Percentiles rank a stretch among this genome's conserved stretches.
Evolutionary conservation across 176 grass and related monocot genomes (phyloP).

Genomic region (Echinochloa phyllopogon): DNA sequence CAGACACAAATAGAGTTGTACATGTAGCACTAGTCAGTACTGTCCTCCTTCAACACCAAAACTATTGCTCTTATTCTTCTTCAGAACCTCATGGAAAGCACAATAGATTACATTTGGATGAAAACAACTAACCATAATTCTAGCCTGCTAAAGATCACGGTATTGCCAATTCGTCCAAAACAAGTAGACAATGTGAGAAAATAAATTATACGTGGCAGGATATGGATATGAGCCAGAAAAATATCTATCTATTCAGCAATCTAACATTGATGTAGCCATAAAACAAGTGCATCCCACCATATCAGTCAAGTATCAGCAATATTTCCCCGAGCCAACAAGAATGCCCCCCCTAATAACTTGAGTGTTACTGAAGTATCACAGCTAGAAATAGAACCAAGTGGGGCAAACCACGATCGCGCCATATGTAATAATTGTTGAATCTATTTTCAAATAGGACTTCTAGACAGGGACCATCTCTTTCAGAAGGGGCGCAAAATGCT

Average conservation of each 20-base stretch:
- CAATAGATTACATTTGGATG: conserved; percentile 9
- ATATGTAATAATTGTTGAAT: neutral
- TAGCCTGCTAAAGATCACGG: neutral
- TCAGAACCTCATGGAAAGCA: conserved; percentile 1
- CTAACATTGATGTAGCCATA: neutral
- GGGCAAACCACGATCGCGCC: neutral
- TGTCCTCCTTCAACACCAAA: neutral
- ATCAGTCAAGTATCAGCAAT: too few relatives aligned
- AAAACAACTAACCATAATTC: neutral
- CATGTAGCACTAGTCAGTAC: conserved; percentile 2
- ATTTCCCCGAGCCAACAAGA: conserved; percentile 15
- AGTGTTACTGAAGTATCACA: neutral
- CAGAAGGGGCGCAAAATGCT: neutral
- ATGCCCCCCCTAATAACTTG: neutral
- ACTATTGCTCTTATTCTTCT: neutral
- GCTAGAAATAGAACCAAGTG: neutral
- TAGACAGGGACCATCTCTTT: neutral
- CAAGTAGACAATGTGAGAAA: conserved; percentile 15
- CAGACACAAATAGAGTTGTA: neutral
- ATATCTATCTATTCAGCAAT: conserved; percentile 12
- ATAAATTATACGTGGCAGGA: conserved; percentile 12
- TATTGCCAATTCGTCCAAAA: conserved; percentile 11
- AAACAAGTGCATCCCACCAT: neutral
- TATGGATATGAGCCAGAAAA: neutral
- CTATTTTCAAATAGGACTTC: conserved; percentile 1